Conservation (phyloP, 345 rosid genomes). For the Salix brachista region DNA sequence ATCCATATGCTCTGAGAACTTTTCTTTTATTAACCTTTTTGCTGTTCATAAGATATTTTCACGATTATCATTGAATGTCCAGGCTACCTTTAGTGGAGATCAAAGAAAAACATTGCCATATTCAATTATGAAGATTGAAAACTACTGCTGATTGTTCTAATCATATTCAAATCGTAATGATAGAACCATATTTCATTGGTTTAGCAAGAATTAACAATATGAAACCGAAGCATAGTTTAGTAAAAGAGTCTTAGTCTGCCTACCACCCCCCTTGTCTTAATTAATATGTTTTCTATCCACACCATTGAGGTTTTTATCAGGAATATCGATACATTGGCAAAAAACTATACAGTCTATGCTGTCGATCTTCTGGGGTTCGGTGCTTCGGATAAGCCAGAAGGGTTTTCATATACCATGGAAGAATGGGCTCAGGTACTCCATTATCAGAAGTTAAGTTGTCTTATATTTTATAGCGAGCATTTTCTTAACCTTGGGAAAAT, state of each 20-base stretch:
- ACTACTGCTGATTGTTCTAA: no score
- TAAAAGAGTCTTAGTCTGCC: no score
- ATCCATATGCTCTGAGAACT: neutral
- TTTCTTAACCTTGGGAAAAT: neutral
- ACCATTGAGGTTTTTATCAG: constrained; percentile 31
- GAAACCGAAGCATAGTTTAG: no score
- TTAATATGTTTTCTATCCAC: neutral
- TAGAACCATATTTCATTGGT: no score
- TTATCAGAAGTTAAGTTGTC: neutral
- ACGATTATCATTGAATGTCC: neutral
- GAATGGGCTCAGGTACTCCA: constrained; percentile 71
- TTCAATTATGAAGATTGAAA: no score
- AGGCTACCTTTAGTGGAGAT: neutral
- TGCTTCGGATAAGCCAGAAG: constrained; percentile 69
- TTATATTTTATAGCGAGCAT: neutral
- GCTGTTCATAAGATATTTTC: neutral
- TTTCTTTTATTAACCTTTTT: neutral
- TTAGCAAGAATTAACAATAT: no score
- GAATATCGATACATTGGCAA: constrained; percentile 62
- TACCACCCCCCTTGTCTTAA: no score
- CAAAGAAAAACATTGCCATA: neutral
- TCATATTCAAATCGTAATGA: no score
- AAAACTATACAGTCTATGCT: constrained; percentile 62
- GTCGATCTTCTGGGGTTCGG: constrained; percentile 92
- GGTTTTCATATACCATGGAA: constrained; percentile 75